A percentile compares a stretch with the other conserved stretches of the same genome.
Conservation (phyloP, 1,284 basidiomycete species). For the Marasmius oreades region DNA sequence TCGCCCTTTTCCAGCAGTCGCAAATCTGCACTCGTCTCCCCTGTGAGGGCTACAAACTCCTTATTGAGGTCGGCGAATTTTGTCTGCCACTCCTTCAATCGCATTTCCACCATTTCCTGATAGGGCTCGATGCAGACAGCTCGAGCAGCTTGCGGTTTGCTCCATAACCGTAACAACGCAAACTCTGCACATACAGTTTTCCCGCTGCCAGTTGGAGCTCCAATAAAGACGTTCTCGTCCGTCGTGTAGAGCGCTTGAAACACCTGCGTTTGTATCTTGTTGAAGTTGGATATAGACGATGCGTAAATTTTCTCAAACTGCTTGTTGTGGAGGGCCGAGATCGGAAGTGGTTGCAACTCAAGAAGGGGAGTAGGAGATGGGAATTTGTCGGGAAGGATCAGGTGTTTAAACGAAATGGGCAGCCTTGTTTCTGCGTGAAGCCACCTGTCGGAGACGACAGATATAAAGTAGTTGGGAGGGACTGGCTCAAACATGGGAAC, state of each 20-base stretch:
- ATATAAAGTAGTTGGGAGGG: conserved; percentile 98
- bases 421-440: conserved; percentile 92
- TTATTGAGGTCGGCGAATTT: conserved; percentile 87
- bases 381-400: conserved; percentile 97
- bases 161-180: conserved; percentile 90
- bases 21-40: conserved; percentile 93
- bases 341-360: conserved; percentile 88
- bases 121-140: conserved; percentile 97
- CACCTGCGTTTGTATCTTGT: conserved; percentile 99
- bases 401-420: conserved; percentile 96
- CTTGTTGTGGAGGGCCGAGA: conserved; percentile 89
- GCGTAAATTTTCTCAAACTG: conserved; percentile 88
- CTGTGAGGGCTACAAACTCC: conserved; percentile 89
- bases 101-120: conserved; percentile 93
- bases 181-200: conserved; percentile 99
- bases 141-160: conserved; percentile 76
- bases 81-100: conserved; percentile 84
- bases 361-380: conserved; percentile 90
- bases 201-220: conserved; percentile 94
- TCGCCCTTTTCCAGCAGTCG: conserved; percentile 89
- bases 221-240: conserved; percentile 95
- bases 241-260: conserved; percentile 97
- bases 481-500: conserved; percentile 97
- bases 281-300: conserved; percentile 78
- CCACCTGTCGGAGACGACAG: conserved; percentile 94